These are phyloP conservation scores for Gilbertella persicaria DNA, from an alignment of 371 early-diverging fungal species.

Conservation along the genomic window DNA sequence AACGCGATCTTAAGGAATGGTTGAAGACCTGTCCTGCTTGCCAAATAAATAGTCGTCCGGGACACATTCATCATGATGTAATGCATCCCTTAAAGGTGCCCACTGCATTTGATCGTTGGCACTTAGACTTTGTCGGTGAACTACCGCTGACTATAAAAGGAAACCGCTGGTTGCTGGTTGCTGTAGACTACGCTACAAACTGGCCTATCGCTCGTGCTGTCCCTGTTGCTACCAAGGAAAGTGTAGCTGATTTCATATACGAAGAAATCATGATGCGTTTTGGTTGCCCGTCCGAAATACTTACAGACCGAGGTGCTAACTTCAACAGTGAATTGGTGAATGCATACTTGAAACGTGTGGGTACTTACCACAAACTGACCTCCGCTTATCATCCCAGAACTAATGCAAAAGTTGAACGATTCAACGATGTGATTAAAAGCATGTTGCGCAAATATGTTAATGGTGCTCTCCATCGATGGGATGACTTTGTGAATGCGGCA, in stretches of 20 bases:
- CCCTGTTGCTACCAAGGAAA: constrained; percentile 10
- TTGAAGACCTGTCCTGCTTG: constrained; percentile 14
- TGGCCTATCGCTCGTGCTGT: constrained; percentile 27
- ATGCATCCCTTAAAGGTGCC: constrained; percentile 14
- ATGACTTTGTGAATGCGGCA: not conserved
- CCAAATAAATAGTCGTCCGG: constrained; percentile 8
- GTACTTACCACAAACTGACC: constrained; percentile 13
- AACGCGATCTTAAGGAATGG: constrained; percentile 6
- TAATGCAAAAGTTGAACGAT: constrained; percentile 22
- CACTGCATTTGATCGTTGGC: constrained; percentile 20
- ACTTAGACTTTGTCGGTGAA: constrained; percentile 30
- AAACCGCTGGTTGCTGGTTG: constrained; percentile 18
- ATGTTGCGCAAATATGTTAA: not conserved
- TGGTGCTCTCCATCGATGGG: not conserved
- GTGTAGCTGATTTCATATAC: constrained; percentile 28
- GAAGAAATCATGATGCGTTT: constrained; percentile 29
- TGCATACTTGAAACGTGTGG: constrained; percentile 2
- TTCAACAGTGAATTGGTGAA: constrained; percentile 13
- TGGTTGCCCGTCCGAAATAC: constrained; percentile 27
- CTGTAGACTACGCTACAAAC: constrained; percentile 9
- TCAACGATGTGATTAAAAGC: constrained; percentile 1
- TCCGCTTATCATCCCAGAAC: constrained; percentile 24
- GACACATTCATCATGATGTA: constrained; percentile 4
- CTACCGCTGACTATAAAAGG: constrained; percentile 17
- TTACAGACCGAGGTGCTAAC: constrained; percentile 23